Evolutionary conservation across 306 rosid species (phyloP).

Genomic region (Inga oerstediana): DNA sequence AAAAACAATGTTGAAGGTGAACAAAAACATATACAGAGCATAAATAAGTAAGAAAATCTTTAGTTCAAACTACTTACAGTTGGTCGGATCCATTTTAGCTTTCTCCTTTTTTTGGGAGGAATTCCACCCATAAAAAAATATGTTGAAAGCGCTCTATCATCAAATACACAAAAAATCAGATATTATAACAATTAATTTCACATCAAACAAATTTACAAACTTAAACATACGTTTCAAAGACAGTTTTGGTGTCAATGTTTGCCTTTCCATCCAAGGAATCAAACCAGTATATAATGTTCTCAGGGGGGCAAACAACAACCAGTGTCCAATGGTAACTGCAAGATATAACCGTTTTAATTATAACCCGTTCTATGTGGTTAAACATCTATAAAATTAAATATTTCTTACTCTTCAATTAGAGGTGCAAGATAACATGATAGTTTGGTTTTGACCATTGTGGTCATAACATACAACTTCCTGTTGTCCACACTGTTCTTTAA

Average conservation of each 20-base stretch:
- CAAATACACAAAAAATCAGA: neutral
- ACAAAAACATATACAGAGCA: neutral
- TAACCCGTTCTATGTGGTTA: neutral
- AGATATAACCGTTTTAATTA: no score
- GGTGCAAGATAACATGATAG: neutral
- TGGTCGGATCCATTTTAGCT: neutral
- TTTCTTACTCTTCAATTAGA: neutral
- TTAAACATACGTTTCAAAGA: neutral
- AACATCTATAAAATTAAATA: neutral
- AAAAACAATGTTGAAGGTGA: neutral
- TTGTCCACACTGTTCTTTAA: neutral
- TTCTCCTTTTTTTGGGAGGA: neutral
- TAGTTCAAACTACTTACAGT: neutral
- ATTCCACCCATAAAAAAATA: neutral
- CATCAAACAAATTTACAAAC: neutral
- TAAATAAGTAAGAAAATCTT: no score
- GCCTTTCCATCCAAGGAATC: neutral
- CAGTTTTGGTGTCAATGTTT: neutral
- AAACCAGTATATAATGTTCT: neutral
- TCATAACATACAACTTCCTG: neutral
- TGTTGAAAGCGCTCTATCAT: neutral
- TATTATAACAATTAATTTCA: no score
- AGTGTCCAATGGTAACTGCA: neutral
- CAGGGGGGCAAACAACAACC: neutral
- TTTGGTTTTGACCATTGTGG: neutral